Evolutionary conservation across 768 basidiomycete species (phyloP), one percentile per base, ranked within the genome.

Genomic region (Infundibulicybe gibba): DNA sequence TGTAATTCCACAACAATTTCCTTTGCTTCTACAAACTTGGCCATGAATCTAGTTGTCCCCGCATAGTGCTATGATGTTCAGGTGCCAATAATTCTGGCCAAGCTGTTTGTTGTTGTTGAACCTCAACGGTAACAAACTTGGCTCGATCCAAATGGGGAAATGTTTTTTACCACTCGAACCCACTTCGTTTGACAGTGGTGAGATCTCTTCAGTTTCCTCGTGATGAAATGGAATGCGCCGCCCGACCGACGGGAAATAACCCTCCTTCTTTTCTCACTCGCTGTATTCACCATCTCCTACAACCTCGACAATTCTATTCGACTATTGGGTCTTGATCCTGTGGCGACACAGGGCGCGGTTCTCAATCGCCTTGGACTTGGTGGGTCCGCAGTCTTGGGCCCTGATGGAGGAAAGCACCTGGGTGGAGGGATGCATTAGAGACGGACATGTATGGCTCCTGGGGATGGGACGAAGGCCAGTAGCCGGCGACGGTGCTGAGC

Each of bases 221-320:
- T 25, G 25, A 84, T 83, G 82, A 66, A 70, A 47, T 88, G 86
- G 85, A 63, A 68, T 37, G 71, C 79, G 2, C 78, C 81, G 43
- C 90, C 85, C 10, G 86, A 77, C 41, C 77, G 84, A 53, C 80
- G 90, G 52, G 92, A 94, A 65, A 54, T 86, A 30, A 72, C 80
- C 9, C 76, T 94, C 54, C 56, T 88, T 49, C 67, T 90, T 32
- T 78, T 85, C 54, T 79, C 83, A 9, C 61, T 89, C 30, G 69
- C 79, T 13, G 64, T 80, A 42, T 88, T 91, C 58, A 65, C 86
- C 21, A 62, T 93, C 39, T 77, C 88, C 33, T 88, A 84, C 61
- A 87, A 92, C 65, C 66, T 90, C 49, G 85, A 89, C 61, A 62
- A 73, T 2, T 81, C 86, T 0, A 66, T 89, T 5, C 70, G 72